These are phyloP conservation scores for Rhytidiadelphus loreus DNA, from an alignment of 225 moss, liverwort and hornwort species.

Conservation along the genomic window DNA sequence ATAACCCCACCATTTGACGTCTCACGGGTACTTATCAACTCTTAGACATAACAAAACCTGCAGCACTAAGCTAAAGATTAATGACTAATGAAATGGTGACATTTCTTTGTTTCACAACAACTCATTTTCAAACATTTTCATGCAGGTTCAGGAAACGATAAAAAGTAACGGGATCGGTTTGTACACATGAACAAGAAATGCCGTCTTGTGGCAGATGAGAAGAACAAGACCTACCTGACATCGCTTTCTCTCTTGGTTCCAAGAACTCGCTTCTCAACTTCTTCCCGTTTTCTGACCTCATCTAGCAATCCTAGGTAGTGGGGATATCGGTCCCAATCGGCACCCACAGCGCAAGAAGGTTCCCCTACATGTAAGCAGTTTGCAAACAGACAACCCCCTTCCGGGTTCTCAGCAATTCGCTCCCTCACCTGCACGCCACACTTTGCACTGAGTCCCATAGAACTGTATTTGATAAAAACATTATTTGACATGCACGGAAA, in stretches of 20 bases:
- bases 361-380: constrained; percentile 93
- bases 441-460: background rate
- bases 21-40: background rate
- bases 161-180: background rate
- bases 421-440: constrained; percentile 39
- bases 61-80: background rate
- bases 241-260: constrained; percentile 97
- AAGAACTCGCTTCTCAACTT: constrained; percentile 91
- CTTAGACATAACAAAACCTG: background rate
- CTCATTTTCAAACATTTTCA: background rate
- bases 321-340: constrained; percentile 80
- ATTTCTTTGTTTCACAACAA: background rate
- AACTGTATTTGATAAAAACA: background rate
- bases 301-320: constrained; percentile 74
- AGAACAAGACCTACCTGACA: constrained; percentile 42
- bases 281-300: constrained; percentile 82
- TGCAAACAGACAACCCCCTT: constrained; percentile 68
- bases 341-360: constrained; percentile 76
- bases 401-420: constrained; percentile 33
- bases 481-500: background rate
- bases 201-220: constrained; percentile 7
- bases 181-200: background rate
- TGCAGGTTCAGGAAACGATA: background rate
- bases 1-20: background rate
- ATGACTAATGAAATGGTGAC: background rate